Conservation (phyloP, 1,139 yeast genomes). For the Hyphopichia khmerensis region DNA sequence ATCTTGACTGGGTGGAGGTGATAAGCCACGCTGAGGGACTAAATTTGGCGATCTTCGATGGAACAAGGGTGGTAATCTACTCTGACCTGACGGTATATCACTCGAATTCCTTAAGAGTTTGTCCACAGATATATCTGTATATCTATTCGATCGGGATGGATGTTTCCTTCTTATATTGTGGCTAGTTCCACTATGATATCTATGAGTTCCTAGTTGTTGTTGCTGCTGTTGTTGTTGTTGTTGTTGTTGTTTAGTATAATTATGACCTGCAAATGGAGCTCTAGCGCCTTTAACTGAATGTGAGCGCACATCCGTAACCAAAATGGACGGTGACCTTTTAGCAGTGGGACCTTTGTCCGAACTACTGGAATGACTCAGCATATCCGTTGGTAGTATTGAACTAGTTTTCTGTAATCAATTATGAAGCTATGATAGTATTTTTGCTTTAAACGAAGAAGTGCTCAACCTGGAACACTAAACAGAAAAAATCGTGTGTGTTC, state of each 20-base stretch:
- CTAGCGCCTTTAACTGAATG: slow-evolving; percentile 54
- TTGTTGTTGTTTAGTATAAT: slow-evolving; percentile 40
- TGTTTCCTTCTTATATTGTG: slow-evolving; percentile 20
- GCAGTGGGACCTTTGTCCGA: slow-evolving; percentile 58
- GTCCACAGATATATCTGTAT: slow-evolving; percentile 71
- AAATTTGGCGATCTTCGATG: slow-evolving; percentile 8
- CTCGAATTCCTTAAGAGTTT: slow-evolving; percentile 71
- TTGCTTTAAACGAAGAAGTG: neutral
- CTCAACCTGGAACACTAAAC: neutral
- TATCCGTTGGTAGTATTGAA: neutral
- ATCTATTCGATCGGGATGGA: slow-evolving; percentile 39
- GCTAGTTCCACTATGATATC: slow-evolving; percentile 8
- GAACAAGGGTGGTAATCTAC: slow-evolving; percentile 42
- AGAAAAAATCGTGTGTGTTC: too few species aligned
- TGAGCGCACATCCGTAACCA: slow-evolving; percentile 84
- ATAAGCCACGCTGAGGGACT: slow-evolving; percentile 8
- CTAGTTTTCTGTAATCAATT: neutral
- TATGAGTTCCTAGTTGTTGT: slow-evolving; percentile 10
- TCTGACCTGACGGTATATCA: slow-evolving; percentile 81
- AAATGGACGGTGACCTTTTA: slow-evolving; percentile 88
- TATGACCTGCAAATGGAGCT: slow-evolving; percentile 85
- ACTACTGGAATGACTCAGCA: neutral
- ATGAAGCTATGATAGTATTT: too few species aligned
- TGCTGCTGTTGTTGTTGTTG: slow-evolving; percentile 15
- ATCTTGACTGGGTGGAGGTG: slow-evolving; percentile 9